Base-by-base conservation (phyloP, 2,329 filamentous ascomycete genomes). In the Aspergillus quadrilineatus region DNA sequence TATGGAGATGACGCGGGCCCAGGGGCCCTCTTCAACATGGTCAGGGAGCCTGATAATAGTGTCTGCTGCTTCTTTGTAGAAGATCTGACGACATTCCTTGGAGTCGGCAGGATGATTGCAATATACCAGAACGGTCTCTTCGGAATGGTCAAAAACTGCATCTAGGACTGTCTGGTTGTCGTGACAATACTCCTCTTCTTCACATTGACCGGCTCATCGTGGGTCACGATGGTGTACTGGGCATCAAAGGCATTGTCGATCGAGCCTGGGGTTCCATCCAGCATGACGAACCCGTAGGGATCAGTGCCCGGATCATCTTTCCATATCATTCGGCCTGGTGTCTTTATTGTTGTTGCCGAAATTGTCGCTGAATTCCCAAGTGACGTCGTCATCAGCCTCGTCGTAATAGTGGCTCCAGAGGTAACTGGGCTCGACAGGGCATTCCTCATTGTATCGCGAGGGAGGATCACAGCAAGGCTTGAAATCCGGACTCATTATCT, bases 211-310 rank as follows among this genome's bases (percentile, higher is more conserved):
- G 57, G 8, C 53, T 53, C 8, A 47, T 50, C 30, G 12, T n/a
- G n/a, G 4, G 37, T 41, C 9, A 17, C 41, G 6, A 44, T 3
- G 41, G 41, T 44, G 41, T 44, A 44, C 7, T 26, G 15, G 3
- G 26, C 41, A 8, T 49, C 48, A 48, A 71, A 71, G 15, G 53
- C 54, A 50, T 64, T 57, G 50, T 71, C 59, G 17, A 72, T 61
- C 9, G 67, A 60, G n/a, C 60, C 69, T 22, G 58, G 44, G 10
- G 61, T 58, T 0, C 69, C 69, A 53, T 72, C 58, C 6, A 72
- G 60, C 66, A 71, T 70, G 10, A 72, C 50, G 45, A 71, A 70
- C 4, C 68, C 68, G 54, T 69, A 71, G 1, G 69, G 52, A 54
- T 72, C 69, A 4, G 37, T 53, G 14, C 67, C 69, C 7, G 30